Percentiles rank a stretch among this genome's conserved stretches.
phyloP scores from a whole-genome alignment of 371 early-diverging fungal genomes.

The Haplosporangium sp. region DNA sequence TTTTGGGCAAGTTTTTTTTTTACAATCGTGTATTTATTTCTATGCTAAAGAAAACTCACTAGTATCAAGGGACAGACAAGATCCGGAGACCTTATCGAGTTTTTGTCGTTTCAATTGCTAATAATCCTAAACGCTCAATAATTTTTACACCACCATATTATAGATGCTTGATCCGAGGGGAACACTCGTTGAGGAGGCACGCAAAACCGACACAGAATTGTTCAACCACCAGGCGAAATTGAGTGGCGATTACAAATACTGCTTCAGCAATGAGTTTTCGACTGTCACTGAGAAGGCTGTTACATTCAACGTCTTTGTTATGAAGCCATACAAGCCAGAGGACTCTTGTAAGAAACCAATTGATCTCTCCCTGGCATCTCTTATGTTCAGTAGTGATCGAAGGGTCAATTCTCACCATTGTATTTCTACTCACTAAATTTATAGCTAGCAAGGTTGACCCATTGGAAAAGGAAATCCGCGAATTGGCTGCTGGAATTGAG shows the following conservation, averaged over 20 bases:
- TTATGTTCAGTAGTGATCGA: too few species aligned
- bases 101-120: neutral
- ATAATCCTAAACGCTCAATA: too few species aligned
- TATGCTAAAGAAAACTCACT: too few species aligned
- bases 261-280: constrained; percentile 78
- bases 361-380: neutral
- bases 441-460: constrained; percentile 64
- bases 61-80: too few species aligned
- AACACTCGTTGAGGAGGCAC: constrained; percentile 61
- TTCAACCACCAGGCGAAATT: constrained; percentile 65
- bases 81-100: too few species aligned
- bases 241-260: constrained; percentile 76
- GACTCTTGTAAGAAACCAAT: constrained; percentile 18
- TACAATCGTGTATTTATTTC: too few species aligned
- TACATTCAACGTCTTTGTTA: constrained; percentile 62
- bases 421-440: neutral
- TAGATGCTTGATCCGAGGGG: constrained; percentile 70
- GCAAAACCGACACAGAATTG: constrained; percentile 63
- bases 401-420: too few species aligned
- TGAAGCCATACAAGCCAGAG: constrained; percentile 31
- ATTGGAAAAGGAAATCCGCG: constrained; percentile 74
- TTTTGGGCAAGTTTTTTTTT: constrained; percentile 67
- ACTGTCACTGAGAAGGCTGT: constrained; percentile 65
- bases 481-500: constrained; percentile 72
- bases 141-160: neutral